These are phyloP conservation scores for Claviceps sp. DNA, from an alignment of 2,329 filamentous ascomycete genomes.

Conservation along the genomic window DNA sequence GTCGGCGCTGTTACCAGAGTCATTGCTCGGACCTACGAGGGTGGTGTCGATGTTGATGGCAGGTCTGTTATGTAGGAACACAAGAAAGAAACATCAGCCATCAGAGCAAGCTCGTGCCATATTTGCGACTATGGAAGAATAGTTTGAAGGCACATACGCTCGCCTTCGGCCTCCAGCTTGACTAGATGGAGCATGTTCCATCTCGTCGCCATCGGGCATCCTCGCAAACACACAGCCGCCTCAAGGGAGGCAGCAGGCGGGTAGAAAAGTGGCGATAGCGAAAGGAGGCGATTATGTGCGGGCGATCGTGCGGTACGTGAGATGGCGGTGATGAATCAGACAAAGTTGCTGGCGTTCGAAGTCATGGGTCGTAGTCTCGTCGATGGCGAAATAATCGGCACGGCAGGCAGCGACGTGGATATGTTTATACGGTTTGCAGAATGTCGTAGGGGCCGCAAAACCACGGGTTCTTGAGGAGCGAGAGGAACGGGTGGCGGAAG, in stretches of 20 bases:
- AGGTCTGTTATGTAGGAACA: slow-evolving; percentile 22
- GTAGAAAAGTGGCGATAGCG: neutral
- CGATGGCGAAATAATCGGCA: neutral
- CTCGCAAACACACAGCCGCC: slow-evolving; percentile 9
- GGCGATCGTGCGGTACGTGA: neutral
- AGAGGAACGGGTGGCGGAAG: neutral
- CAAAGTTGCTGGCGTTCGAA: neutral
- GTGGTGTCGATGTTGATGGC: slow-evolving; percentile 44
- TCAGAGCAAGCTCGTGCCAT: neutral
- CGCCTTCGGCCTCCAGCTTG: slow-evolving; percentile 17
- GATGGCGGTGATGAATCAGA: neutral
- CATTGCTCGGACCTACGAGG: slow-evolving; percentile 17
- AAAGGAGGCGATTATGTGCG: slow-evolving; percentile 5
- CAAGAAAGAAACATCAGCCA: neutral
- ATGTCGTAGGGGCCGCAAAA: neutral
- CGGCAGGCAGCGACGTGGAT: neutral
- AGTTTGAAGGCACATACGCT: slow-evolving; percentile 21
- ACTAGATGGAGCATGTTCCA: slow-evolving; percentile 9
- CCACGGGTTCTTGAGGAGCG: neutral
- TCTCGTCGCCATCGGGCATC: slow-evolving; percentile 12
- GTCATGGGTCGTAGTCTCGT: neutral
- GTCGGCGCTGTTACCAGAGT: slow-evolving; percentile 14
- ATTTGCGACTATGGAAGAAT: neutral
- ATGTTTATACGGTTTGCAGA: neutral
- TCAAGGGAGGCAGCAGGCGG: slow-evolving; percentile 6